Evolutionary conservation across 495 filamentous ascomycete species (phyloP), one percentile per base, ranked within the genome.

Genomic region (Pyronema domesticum): DNA sequence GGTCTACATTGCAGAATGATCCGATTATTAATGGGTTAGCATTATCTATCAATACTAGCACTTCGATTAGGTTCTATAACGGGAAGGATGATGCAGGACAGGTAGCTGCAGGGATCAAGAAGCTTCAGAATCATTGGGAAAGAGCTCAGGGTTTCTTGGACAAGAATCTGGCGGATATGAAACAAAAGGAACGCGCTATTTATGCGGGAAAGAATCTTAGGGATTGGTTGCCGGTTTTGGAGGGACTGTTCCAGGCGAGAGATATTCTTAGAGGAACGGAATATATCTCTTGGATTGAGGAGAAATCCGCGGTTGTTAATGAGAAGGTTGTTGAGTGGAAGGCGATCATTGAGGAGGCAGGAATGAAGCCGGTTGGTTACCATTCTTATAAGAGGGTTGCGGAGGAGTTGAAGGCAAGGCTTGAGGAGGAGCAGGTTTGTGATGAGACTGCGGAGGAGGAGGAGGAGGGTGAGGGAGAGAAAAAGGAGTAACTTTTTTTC

Each of bases 291-390:
- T 64, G 61, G 61, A 14, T 64, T 3, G 57, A 46, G 36, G 36
- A 42, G 11, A 55, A 62, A 51, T 63, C 60, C 23, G 60, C 59
- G 30, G 57, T 10, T 6, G 47, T 64, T 37, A 58, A 60, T 54
- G 48, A 62, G 54, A 57, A 57, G 55, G 61, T 63, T 58, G 51
- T 60, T 23, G 47, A 14, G 59, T 68, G 70, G 63, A 61, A 37
- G 15, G 43, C 55, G 37, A 57, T 51, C 63, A 8, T 46, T 9
- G 54, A 43, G 7, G 50, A 53, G 47, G 23, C 45, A 3, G 45
- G 45, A 10, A 3, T 15, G 45, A 15, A 47, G 10, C 18, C 18
- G 1, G 14, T 11, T 14, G 45, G 45, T n/a, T 14, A 10, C 10
- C 45, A 47, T 17, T 14, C 45, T n/a, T 47, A 47, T 7, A 47